These are phyloP conservation scores for Gryganskiella cystojenkinii DNA, from an alignment of 192 early-diverging fungal species.

Conservation along the genomic window DNA sequence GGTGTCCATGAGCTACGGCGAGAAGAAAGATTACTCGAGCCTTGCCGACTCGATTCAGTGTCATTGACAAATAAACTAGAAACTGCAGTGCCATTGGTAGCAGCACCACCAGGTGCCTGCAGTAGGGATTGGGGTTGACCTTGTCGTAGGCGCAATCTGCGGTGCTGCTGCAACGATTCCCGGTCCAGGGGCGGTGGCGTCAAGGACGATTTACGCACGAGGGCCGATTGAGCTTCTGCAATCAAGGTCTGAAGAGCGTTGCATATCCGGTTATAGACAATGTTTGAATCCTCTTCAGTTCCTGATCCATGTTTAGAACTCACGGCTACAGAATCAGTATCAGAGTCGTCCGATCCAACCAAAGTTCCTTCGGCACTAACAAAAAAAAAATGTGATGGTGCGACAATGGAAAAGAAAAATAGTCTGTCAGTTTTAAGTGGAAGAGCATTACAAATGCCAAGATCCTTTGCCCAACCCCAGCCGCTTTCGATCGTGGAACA, in stretches of 20 bases:
- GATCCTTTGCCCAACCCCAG: too few relatives aligned
- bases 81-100: too few relatives aligned
- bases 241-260: conserved; percentile 26
- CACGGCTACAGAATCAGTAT: conserved; percentile 21
- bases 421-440: too few relatives aligned
- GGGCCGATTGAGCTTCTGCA: conserved; percentile 26
- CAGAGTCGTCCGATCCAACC: conserved; percentile 36
- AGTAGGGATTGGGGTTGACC: too few relatives aligned
- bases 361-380: conserved; percentile 50
- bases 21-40: too few relatives aligned
- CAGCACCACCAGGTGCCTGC: too few relatives aligned
- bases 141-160: neutral
- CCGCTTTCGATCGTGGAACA: too few relatives aligned
- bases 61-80: too few relatives aligned
- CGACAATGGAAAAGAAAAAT: too few relatives aligned
- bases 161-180: neutral
- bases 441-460: too few relatives aligned
- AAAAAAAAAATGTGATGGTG: too few relatives aligned
- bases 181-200: neutral
- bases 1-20: neutral
- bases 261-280: conserved; percentile 45
- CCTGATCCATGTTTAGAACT: conserved; percentile 36
- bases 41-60: too few relatives aligned
- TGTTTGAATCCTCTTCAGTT: conserved; percentile 21
- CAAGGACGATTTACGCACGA: conserved; percentile 6